Conservation (phyloP, 495 filamentous ascomycete genomes). For the Penicillium fimorum region DNA sequence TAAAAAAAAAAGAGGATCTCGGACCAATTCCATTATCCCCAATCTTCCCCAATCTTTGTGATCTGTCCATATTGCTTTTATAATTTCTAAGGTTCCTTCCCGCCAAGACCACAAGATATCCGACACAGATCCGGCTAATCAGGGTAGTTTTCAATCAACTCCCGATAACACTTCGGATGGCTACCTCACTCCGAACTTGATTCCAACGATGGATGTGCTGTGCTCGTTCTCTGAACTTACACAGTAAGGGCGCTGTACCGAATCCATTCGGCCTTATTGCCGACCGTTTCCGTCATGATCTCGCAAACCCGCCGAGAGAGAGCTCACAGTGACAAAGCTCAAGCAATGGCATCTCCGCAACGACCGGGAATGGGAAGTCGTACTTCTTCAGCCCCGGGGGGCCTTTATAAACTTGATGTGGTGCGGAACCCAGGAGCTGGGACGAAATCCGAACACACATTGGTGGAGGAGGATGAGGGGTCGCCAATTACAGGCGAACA, state of each 20-base stretch:
- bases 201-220: constrained; percentile 41
- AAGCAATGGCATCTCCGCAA: constrained; percentile 26
- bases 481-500: constrained; percentile 17
- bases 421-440: constrained; percentile 22
- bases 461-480: constrained; percentile 38
- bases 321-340: constrained; percentile 35
- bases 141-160: neutral
- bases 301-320: constrained; percentile 29
- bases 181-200: constrained; percentile 16
- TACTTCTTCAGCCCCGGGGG: constrained; percentile 40
- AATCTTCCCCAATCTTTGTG: constrained; percentile 1
- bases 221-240: constrained; percentile 29
- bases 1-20: neutral
- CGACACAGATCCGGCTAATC: neutral
- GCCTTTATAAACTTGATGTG: constrained; percentile 29
- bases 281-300: constrained; percentile 19
- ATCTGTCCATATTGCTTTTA: constrained; percentile 11
- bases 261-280: constrained; percentile 22
- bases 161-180: neutral
- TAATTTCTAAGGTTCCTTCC: neutral
- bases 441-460: constrained; percentile 26
- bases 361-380: constrained; percentile 34
- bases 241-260: constrained; percentile 25
- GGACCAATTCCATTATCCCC: neutral
- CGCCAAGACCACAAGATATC: constrained; percentile 5